phyloP scores from a whole-genome alignment of 2,329 filamentous ascomycete genomes.

The Dactylellina haptotyla region DNA sequence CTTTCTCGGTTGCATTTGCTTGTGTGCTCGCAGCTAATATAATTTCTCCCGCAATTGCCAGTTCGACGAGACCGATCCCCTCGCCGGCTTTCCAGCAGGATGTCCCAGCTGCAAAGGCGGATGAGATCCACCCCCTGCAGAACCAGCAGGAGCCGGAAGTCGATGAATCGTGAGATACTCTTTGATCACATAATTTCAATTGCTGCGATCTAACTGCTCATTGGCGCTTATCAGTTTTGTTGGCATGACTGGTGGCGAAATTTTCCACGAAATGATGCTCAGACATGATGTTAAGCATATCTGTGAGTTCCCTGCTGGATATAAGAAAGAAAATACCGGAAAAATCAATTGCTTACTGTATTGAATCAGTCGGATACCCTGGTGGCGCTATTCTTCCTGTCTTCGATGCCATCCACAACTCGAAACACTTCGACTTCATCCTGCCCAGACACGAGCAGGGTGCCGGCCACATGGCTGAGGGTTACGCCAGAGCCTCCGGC shows the following conservation, averaged over 20 bases:
- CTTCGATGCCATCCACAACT: conserved; percentile 99
- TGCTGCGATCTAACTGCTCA: conserved; percentile 18
- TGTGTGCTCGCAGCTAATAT: background rate
- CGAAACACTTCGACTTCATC: conserved; percentile 94
- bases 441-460: conserved; percentile 96
- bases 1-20: conserved; percentile 13
- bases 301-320: conserved; percentile 80
- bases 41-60: conserved; percentile 13
- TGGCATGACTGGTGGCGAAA: conserved; percentile 92
- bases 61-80: conserved; percentile 61
- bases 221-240: conserved; percentile 72
- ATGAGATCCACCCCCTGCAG: conserved; percentile 75
- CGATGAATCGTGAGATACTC: conserved; percentile 78
- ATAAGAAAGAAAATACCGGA: no score
- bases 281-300: conserved; percentile 90
- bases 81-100: conserved; percentile 65
- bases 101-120: conserved; percentile 62
- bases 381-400: conserved; percentile 96
- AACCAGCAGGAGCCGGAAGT: conserved; percentile 71
- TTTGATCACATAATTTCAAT: conserved; percentile 1
- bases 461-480: conserved; percentile 97
- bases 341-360: background rate
- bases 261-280: conserved; percentile 99
- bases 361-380: conserved; percentile 78
- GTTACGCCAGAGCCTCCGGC: conserved; percentile 91